phyloP scores from a whole-genome alignment of 192 early-diverging fungal genomes.

The Physocladia obscura region DNA sequence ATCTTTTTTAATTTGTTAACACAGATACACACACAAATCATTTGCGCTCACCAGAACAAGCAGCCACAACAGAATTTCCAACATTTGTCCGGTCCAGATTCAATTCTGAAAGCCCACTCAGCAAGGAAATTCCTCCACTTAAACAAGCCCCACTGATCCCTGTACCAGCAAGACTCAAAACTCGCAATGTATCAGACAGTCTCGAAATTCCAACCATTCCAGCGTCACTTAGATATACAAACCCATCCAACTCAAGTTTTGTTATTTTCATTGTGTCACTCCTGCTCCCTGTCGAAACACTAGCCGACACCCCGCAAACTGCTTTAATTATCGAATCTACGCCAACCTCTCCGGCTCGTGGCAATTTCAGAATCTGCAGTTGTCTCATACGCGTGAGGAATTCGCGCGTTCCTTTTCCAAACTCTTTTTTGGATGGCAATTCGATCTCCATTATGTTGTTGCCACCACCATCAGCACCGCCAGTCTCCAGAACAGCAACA shows the following conservation, averaged over 20 bases:
- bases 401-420: neutral
- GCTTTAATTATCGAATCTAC: constrained; percentile 38
- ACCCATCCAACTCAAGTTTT: constrained; percentile 47
- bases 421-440: no score
- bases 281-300: constrained; percentile 21
- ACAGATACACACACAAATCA: neutral
- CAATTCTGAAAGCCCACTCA: constrained; percentile 35
- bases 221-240: constrained; percentile 42
- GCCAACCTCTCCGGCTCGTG: constrained; percentile 48
- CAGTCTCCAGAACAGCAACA: neutral
- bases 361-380: constrained; percentile 46
- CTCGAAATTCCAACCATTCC: constrained; percentile 38
- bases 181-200: constrained; percentile 29
- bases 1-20: neutral
- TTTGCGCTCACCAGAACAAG: constrained; percentile 27
- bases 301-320: constrained; percentile 9
- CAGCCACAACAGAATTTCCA: constrained; percentile 42
- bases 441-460: no score
- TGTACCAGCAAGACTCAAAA: constrained; percentile 47
- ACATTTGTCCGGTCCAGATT: constrained; percentile 46
- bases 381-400: constrained; percentile 28
- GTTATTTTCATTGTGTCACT: constrained; percentile 38
- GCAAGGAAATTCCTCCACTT: constrained; percentile 24
- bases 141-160: constrained; percentile 54
- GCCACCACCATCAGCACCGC: neutral